phyloP scores from a whole-genome alignment of 2,329 filamentous ascomycete species.

The Xylariaceae sp. region DNA sequence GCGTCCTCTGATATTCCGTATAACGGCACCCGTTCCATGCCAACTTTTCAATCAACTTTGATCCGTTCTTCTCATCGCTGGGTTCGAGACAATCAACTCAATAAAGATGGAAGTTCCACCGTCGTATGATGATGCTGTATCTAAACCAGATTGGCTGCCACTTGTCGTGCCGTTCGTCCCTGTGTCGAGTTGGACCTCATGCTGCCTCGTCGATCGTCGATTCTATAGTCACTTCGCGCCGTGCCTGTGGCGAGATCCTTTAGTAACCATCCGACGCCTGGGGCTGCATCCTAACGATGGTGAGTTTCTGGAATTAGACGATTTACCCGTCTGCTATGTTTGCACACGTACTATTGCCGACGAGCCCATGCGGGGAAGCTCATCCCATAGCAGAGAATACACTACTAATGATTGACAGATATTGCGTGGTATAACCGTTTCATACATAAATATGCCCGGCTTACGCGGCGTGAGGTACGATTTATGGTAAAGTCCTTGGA shows the following conservation, averaged over 20 bases:
- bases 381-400: conserved; percentile 20
- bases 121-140: conserved; percentile 49
- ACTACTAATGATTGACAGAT: conserved; percentile 36
- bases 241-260: conserved; percentile 48
- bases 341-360: background rate
- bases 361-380: background rate
- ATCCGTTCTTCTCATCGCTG: too few species aligned
- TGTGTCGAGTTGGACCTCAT: conserved; percentile 37
- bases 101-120: conserved; percentile 38
- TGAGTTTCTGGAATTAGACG: conserved; percentile 19
- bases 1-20: too few species aligned
- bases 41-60: background rate
- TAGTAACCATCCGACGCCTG: conserved; percentile 36
- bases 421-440: conserved; percentile 46
- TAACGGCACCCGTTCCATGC: background rate
- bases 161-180: conserved; percentile 43
- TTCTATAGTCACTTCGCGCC: conserved; percentile 48
- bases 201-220: conserved; percentile 45
- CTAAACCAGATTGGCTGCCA: conserved; percentile 44
- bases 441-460: conserved; percentile 36
- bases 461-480: conserved; percentile 36
- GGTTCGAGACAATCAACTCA: background rate
- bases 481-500: conserved; percentile 44
- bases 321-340: background rate
- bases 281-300: conserved; percentile 43